Percentiles rank a stretch among this genome's conserved stretches.
These are phyloP conservation scores for Blastobotrys malaysiensis DNA, from an alignment of 1,139 yeast genomes.

Conservation along the genomic window DNA sequence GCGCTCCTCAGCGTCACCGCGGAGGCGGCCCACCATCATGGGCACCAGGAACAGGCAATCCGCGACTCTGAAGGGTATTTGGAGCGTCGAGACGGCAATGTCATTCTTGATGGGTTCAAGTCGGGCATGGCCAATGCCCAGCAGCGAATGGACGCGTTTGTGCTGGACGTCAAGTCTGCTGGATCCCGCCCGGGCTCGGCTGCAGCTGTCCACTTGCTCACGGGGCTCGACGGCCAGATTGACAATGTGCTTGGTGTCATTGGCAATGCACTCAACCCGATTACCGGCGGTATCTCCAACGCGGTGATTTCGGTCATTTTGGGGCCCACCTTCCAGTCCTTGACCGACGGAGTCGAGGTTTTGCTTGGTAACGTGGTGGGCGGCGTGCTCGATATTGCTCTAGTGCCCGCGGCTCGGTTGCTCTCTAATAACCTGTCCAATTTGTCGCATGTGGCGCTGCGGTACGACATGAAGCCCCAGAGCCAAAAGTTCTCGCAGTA, in stretches of 20 bases:
- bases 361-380: constrained; percentile 29
- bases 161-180: constrained; percentile 18
- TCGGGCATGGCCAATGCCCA: constrained; percentile 21
- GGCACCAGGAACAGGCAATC: background rate
- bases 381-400: constrained; percentile 20
- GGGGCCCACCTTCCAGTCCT: constrained; percentile 30
- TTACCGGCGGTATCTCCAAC: constrained; percentile 26
- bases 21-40: background rate
- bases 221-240: constrained; percentile 33
- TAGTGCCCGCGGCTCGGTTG: constrained; percentile 18
- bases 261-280: constrained; percentile 23
- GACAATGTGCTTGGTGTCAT: constrained; percentile 28
- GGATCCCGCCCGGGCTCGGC: constrained; percentile 27
- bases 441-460: constrained; percentile 19
- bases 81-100: background rate
- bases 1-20: background rate
- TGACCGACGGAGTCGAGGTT: constrained; percentile 32
- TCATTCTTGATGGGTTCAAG: constrained; percentile 16
- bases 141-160: constrained; percentile 26
- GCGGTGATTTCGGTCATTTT: constrained; percentile 23
- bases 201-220: constrained; percentile 23
- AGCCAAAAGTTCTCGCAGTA: constrained; percentile 1
- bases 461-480: constrained; percentile 13
- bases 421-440: constrained; percentile 19
- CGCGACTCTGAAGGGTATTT: background rate